Percentiles rank a stretch among this genome's conserved stretches.
Evolutionary conservation across 768 basidiomycete genomes (phyloP).

Genomic region (Hydnomerulius pinastri): DNA sequence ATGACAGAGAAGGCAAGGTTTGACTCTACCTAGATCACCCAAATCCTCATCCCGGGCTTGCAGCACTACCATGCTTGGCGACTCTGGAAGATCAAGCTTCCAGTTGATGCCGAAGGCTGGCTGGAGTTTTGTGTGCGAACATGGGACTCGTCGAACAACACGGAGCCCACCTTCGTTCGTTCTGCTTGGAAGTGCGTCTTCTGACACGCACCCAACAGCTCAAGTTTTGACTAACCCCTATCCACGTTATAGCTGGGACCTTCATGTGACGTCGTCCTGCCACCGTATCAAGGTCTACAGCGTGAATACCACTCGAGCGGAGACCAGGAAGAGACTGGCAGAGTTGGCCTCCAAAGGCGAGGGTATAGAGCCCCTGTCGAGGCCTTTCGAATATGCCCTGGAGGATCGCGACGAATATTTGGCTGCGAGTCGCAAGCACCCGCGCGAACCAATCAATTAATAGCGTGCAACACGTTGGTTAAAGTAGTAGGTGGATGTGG

Average conservation of each 20-base stretch:
- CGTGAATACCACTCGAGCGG: conserved; percentile 45
- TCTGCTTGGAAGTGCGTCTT: conserved; percentile 57
- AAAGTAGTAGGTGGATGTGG: too few species aligned
- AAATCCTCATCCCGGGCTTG: conserved; percentile 41
- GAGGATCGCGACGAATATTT: conserved; percentile 10
- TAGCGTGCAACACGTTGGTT: too few species aligned
- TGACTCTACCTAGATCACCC: conserved; percentile 5
- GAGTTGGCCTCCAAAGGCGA: conserved; percentile 41
- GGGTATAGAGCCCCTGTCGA: conserved; percentile 20
- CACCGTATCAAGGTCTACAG: conserved; percentile 58
- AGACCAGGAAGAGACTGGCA: conserved; percentile 44
- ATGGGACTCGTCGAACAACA: conserved; percentile 62
- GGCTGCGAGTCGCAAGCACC: conserved; percentile 2
- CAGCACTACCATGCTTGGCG: conserved; percentile 58
- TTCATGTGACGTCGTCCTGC: conserved; percentile 54
- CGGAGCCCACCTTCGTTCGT: conserved; percentile 55
- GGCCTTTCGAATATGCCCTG: conserved; percentile 9
- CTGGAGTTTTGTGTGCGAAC: conserved; percentile 56
- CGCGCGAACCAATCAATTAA: conserved; percentile 10
- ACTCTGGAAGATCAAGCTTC: conserved; percentile 52
- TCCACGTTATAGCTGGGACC: conserved; percentile 52
- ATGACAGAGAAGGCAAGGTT: conserved; percentile 17
- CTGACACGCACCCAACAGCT: too few species aligned
- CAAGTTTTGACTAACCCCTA: too few species aligned
- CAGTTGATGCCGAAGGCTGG: conserved; percentile 58